These are phyloP conservation scores for Colletotrichum lini DNA, from an alignment of 2,329 filamentous ascomycete species.

Conservation along the genomic window DNA sequence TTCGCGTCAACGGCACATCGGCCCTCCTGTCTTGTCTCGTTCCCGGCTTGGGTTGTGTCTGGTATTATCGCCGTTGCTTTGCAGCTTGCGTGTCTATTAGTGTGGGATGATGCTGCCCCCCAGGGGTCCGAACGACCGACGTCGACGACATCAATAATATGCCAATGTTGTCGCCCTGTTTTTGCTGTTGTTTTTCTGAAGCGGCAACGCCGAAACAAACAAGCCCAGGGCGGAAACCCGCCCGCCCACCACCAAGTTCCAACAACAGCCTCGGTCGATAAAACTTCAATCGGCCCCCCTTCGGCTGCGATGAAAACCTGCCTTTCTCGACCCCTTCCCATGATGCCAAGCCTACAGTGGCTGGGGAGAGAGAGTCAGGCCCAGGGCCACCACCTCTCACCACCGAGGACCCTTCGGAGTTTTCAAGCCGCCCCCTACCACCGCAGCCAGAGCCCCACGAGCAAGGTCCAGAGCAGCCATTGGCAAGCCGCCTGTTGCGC, in stretches of 20 bases:
- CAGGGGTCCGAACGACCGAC: slow-evolving; percentile 10
- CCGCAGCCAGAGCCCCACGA: slow-evolving; percentile 38
- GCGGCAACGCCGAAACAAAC: slow-evolving; percentile 33
- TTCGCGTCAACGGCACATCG: slow-evolving; percentile 38
- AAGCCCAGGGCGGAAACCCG: slow-evolving; percentile 16
- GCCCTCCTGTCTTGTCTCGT: slow-evolving; percentile 19
- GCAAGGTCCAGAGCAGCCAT: slow-evolving; percentile 27
- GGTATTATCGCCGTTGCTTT: slow-evolving; percentile 15
- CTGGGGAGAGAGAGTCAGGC: slow-evolving; percentile 18
- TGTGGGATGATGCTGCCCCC: slow-evolving; percentile 29
- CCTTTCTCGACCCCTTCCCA: slow-evolving; percentile 18
- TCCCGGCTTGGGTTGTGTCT: slow-evolving; percentile 24
- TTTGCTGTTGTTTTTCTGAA: slow-evolving; percentile 1
- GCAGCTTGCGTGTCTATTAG: slow-evolving; percentile 15
- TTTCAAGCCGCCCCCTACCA: slow-evolving; percentile 40
- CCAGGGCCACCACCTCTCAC: slow-evolving; percentile 36
- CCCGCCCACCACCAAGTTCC: slow-evolving; percentile 1
- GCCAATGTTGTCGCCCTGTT: slow-evolving; percentile 31
- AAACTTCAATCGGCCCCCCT: slow-evolving; percentile 15
- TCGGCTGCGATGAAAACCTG: slow-evolving; percentile 32
- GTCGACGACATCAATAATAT: slow-evolving; percentile 17
- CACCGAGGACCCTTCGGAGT: slow-evolving; percentile 42
- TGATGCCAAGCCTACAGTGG: slow-evolving; percentile 38
- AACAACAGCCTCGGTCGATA: slow-evolving; percentile 34
- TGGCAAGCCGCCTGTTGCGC: slow-evolving; percentile 24